Evolutionary conservation across 331 rosid species (phyloP).

Genomic region (Quercus tomentella): DNA sequence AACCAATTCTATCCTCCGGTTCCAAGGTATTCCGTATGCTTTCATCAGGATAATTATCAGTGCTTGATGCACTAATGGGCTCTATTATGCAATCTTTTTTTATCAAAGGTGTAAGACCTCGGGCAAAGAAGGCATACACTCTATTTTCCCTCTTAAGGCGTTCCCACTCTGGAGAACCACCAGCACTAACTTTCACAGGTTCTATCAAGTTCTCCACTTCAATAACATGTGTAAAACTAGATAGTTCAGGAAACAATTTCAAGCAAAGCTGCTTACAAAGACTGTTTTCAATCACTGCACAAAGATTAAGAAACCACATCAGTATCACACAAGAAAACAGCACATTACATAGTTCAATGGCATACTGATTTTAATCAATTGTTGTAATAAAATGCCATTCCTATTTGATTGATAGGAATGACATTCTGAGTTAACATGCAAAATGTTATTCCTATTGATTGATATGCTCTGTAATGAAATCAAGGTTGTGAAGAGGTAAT

Average conservation of each 20-base stretch:
- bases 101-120: slow-evolving; percentile 28
- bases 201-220: slow-evolving; percentile 44
- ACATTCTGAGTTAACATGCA: not conserved
- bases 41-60: slow-evolving; percentile 53
- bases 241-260: slow-evolving; percentile 53
- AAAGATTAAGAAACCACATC: slow-evolving; percentile 13
- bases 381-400: not conserved
- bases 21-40: slow-evolving; percentile 44
- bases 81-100: slow-evolving; percentile 37
- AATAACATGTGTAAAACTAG: slow-evolving; percentile 24
- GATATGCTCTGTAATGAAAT: not conserved
- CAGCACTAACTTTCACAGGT: slow-evolving; percentile 10
- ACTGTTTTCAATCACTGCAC: slow-evolving; percentile 56
- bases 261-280: slow-evolving; percentile 56
- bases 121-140: slow-evolving; percentile 45
- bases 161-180: slow-evolving; percentile 28
- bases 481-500: not conserved
- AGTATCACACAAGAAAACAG: not conserved
- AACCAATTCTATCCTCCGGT: slow-evolving; percentile 32
- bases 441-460: not conserved
- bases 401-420: no score
- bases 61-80: slow-evolving; percentile 60
- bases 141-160: slow-evolving; percentile 43
- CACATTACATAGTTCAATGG: slow-evolving; percentile 3
- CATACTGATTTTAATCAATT: not conserved